These are phyloP conservation scores for Tilletia caries DNA, from an alignment of 1,284 basidiomycete genomes.

Conservation along the genomic window DNA sequence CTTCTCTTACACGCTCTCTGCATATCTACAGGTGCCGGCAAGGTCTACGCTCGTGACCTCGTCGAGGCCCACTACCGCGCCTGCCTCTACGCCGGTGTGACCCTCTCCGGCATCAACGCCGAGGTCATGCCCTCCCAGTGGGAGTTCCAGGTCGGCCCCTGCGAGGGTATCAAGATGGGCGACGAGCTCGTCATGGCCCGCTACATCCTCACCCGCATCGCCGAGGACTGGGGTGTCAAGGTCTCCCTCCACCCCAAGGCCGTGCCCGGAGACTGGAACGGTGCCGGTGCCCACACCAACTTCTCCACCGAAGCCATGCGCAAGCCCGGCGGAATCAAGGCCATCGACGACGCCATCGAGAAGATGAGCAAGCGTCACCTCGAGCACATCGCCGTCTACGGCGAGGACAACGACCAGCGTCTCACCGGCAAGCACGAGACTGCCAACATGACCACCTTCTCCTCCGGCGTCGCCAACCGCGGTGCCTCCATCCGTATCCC, in stretches of 20 bases:
- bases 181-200: constrained; percentile 62
- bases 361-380: constrained; percentile 57
- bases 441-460: constrained; percentile 87
- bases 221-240: constrained; percentile 97
- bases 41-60: constrained; percentile 96
- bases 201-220: constrained; percentile 56
- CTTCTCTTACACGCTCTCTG: neutral
- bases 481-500: constrained; percentile 72
- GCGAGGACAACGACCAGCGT: constrained; percentile 52
- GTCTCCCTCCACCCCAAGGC: constrained; percentile 98
- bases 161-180: constrained; percentile 95
- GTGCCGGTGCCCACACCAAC: constrained; percentile 75
- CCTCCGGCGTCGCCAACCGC: constrained; percentile 93
- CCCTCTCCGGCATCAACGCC: constrained; percentile 99
- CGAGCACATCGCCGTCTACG: constrained; percentile 55
- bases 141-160: constrained; percentile 99
- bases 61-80: constrained; percentile 97
- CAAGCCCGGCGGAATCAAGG: constrained; percentile 70
- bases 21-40: constrained; percentile 70
- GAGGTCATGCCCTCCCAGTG: constrained; percentile 99
- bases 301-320: constrained; percentile 45
- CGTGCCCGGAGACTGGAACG: constrained; percentile 94
- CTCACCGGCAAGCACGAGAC: constrained; percentile 67
- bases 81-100: constrained; percentile 93
- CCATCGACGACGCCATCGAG: constrained; percentile 86